Conservation (phyloP, 1,139 yeast genomes). For the Hansenula anomala region DNA sequence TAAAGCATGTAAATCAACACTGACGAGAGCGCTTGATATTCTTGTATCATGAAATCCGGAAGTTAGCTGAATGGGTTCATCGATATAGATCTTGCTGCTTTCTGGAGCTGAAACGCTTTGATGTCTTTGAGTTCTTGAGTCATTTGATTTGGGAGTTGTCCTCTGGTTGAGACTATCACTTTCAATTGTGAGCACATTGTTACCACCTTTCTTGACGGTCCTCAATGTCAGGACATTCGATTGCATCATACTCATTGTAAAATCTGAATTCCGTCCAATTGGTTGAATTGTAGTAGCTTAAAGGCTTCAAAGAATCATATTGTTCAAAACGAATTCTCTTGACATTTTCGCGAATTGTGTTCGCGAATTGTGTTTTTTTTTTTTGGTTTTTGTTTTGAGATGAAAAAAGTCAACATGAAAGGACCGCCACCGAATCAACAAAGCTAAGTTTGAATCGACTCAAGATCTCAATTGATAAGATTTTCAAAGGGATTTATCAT, state of each 20-base stretch:
- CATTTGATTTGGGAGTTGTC: background rate
- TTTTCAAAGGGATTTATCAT: background rate
- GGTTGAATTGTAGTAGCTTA: background rate
- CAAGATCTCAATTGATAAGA: too few species aligned
- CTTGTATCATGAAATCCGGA: constrained; percentile 75
- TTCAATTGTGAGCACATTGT: constrained; percentile 18
- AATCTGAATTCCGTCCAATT: too few species aligned
- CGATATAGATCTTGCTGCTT: constrained; percentile 2
- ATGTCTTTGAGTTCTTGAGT: background rate
- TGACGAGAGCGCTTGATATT: constrained; percentile 51
- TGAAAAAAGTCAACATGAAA: background rate
- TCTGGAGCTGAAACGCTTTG: background rate
- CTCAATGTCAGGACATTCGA: constrained; percentile 23
- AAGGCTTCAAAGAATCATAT: too few species aligned
- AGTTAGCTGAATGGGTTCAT: constrained; percentile 32
- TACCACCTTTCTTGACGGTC: constrained; percentile 17
- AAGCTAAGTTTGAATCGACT: too few species aligned
- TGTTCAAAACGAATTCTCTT: too few species aligned
- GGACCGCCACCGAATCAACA: background rate
- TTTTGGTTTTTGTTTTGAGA: too few species aligned
- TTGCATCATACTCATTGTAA: constrained; percentile 19
- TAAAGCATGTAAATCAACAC: constrained; percentile 52
- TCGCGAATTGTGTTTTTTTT: too few species aligned
- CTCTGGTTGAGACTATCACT: constrained; percentile 8
- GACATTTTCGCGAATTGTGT: background rate